Evolutionary conservation across 2,329 filamentous ascomycete genomes (phyloP).

Genomic region (Botryotinia calthae): DNA sequence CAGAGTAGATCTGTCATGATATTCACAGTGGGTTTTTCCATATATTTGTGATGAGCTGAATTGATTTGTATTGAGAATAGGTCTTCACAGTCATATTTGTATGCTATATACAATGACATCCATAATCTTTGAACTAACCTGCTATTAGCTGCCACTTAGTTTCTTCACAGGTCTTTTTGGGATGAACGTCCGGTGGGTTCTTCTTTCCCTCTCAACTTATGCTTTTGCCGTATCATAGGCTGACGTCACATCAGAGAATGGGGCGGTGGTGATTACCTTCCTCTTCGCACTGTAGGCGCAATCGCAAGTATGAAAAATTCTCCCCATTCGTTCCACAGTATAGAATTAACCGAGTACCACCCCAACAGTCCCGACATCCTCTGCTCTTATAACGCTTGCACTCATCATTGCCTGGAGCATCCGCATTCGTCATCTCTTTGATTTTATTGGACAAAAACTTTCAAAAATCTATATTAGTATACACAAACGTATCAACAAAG

Average conservation of each 20-base stretch:
- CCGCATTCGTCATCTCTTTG: neutral
- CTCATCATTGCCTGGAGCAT: neutral
- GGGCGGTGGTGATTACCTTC: neutral
- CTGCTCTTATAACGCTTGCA: neutral
- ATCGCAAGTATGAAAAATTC: neutral
- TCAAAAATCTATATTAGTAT: neutral
- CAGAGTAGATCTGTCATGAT: constrained; percentile 3
- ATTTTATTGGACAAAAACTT: neutral
- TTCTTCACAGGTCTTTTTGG: neutral
- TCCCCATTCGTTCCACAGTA: neutral
- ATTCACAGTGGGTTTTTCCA: neutral
- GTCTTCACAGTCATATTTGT: neutral
- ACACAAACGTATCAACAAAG: neutral
- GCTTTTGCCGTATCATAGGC: neutral
- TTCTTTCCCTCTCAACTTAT: neutral
- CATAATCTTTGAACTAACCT: neutral
- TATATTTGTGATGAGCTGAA: no score
- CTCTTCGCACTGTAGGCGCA: neutral
- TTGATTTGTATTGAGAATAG: neutral
- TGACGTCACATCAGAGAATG: neutral
- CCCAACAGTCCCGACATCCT: neutral
- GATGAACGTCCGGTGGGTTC: neutral
- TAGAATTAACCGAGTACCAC: neutral
- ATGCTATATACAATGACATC: neutral
- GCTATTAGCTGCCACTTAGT: neutral